Conservation (phyloP, 768 basidiomycete genomes). For the Rubroboletus satanas region DNA sequence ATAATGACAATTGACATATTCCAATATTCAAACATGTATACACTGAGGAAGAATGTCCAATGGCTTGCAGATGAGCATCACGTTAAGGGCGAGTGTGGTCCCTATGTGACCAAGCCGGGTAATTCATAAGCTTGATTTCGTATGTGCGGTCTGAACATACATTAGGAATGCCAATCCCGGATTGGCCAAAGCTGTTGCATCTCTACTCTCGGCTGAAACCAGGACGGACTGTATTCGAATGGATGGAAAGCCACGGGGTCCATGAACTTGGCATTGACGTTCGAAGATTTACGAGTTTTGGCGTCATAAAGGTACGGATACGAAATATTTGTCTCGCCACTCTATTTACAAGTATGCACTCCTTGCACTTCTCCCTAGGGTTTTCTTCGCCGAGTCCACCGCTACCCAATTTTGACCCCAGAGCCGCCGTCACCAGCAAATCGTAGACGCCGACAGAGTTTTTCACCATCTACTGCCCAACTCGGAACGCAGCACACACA, state of each 20-base stretch:
- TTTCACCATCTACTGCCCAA: slow-evolving; percentile 20
- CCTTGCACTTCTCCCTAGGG: slow-evolving; percentile 46
- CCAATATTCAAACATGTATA: slow-evolving; percentile 97
- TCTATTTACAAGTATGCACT: background rate
- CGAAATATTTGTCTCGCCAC: background rate
- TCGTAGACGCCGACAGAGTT: slow-evolving; percentile 31
- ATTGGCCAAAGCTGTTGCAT: slow-evolving; percentile 84
- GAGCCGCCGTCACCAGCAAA: slow-evolving; percentile 28
- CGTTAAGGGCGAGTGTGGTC: slow-evolving; percentile 86
- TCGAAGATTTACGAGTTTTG: slow-evolving; percentile 93
- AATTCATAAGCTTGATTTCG: background rate
- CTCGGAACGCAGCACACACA: slow-evolving; percentile 7
- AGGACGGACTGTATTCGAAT: slow-evolving; percentile 78
- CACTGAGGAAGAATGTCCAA: slow-evolving; percentile 78
- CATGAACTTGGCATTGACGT: slow-evolving; percentile 78
- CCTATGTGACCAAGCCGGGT: slow-evolving; percentile 84
- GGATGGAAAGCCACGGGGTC: slow-evolving; percentile 79
- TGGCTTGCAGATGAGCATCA: slow-evolving; percentile 83
- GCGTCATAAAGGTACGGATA: slow-evolving; percentile 82
- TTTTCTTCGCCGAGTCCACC: slow-evolving; percentile 87
- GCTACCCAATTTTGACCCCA: slow-evolving; percentile 78
- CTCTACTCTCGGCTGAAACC: slow-evolving; percentile 85
- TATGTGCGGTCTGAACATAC: slow-evolving; percentile 1
- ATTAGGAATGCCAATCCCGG: slow-evolving; percentile 57
- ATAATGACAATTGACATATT: slow-evolving; percentile 97